phyloP scores from a whole-genome alignment of 306 rosid species.

The Corylus americana region DNA sequence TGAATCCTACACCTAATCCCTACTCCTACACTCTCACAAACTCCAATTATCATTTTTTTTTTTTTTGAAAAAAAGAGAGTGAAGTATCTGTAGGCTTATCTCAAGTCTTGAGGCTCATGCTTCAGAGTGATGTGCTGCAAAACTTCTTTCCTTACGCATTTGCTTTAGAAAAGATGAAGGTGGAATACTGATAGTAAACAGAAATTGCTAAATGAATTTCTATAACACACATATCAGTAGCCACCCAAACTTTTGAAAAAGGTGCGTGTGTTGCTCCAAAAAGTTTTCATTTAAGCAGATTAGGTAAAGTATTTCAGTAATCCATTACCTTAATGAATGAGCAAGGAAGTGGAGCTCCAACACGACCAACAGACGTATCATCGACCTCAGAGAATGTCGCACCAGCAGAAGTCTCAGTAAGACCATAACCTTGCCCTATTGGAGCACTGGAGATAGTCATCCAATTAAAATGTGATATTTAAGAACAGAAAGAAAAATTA shows the following conservation, averaged over 20 bases:
- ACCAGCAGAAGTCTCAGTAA: conserved; percentile 95
- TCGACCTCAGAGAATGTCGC: conserved; percentile 90
- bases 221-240: background rate
- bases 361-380: conserved; percentile 88
- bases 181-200: background rate
- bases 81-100: background rate
- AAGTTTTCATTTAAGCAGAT: conserved; percentile 10
- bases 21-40: no score
- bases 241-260: background rate
- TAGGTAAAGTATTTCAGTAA: conserved; percentile 16
- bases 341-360: conserved; percentile 98
- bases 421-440: conserved; percentile 98
- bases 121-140: background rate
- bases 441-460: conserved; percentile 64
- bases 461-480: conserved; percentile 26
- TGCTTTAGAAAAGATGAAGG: background rate
- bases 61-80: no score
- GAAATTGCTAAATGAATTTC: background rate
- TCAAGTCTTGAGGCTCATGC: background rate
- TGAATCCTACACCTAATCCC: background rate
- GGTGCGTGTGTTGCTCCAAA: conserved; percentile 1
- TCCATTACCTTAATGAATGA: conserved; percentile 71
- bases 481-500: background rate
- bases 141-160: background rate
- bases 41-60: no score